Evolutionary conservation across 164 flowering plant genomes (phyloP).

Genomic region (Liriodendron chinense): DNA sequence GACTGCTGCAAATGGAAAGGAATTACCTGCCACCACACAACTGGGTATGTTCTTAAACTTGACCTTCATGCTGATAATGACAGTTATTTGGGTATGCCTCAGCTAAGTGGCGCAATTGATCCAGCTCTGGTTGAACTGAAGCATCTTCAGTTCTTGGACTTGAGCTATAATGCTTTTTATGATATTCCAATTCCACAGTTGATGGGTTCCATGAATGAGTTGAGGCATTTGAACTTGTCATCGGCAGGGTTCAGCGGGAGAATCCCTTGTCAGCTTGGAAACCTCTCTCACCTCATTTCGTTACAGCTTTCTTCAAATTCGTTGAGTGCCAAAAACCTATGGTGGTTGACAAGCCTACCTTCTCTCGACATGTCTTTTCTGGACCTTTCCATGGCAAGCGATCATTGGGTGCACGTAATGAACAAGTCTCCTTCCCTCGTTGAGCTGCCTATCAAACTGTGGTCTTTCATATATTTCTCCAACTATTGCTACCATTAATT

Average conservation of each 20-base stretch:
- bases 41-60: too few species aligned
- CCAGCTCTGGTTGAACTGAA: background rate
- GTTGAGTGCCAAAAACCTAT: background rate
- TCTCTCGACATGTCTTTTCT: background rate
- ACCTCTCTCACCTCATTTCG: conserved; percentile 5
- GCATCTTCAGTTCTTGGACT: background rate
- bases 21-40: too few species aligned
- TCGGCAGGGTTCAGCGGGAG: background rate
- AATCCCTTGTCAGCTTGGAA: conserved; percentile 12
- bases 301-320: background rate
- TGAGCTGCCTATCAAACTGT: background rate
- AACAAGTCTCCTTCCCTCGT: background rate
- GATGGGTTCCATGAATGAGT: background rate
- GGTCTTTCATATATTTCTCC: background rate
- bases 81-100: too few species aligned
- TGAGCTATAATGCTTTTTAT: background rate
- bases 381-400: background rate
- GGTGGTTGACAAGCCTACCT: conserved; percentile 11
- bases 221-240: conserved; percentile 8
- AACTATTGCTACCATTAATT: background rate
- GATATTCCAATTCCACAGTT: background rate
- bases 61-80: too few species aligned
- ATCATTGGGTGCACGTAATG: conserved; percentile 5
- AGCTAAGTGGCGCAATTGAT: background rate
- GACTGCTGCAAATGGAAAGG: too few species aligned